Evolutionary conservation across 2,329 filamentous ascomycete species (phyloP), one percentile per base, ranked within the genome.

Genomic region (Pestalotiopsis fici): DNA sequence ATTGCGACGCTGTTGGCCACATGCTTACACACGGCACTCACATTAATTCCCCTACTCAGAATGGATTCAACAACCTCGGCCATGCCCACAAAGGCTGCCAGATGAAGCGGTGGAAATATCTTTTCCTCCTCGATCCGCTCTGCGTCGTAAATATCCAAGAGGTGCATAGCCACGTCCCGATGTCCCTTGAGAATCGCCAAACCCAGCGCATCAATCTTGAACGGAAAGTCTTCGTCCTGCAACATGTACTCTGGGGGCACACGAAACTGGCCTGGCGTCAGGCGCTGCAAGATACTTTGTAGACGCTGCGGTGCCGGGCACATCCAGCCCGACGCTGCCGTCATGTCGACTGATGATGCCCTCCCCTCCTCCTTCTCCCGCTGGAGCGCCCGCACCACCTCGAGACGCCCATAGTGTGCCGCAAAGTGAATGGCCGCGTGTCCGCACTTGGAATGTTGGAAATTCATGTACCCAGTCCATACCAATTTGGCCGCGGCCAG

Each of bases 151-250:
- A 28, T 4, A 5, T 27, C 12, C 31, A 37, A 28, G 28, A 60
- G 31, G n/a, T 60, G n/a, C 57, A 35, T 28, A 11, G 57, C 57
- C 18, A 60, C 31, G 4, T 9, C 57, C 18, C 31, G 6, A 39
- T 60, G 57, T 15, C 57, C 57, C 57, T 60, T 60, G 27, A 60
- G 57, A 39, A 60, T 60, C 15, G 57, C 57, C n/a, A 60, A 15
- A 18, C 57, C 57, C 57, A 60, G 31, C 57, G 27, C 57, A n/a
- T 60, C 57, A 27, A 60, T 31, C 31, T 39, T 35, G 57, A 60
- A 60, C 9, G 57, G 57, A 1, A 37, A 60, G 12, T 37, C 57
- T 7, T 18, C 4, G n/a, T 25, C 23, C n/a, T 60, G 57, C 28
- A 60, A 6, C 27, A 60, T 25, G 31, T 31, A 60, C 1, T 60